phyloP scores from a whole-genome alignment of 768 basidiomycete genomes.

The Leccinellum rugosiceps region DNA sequence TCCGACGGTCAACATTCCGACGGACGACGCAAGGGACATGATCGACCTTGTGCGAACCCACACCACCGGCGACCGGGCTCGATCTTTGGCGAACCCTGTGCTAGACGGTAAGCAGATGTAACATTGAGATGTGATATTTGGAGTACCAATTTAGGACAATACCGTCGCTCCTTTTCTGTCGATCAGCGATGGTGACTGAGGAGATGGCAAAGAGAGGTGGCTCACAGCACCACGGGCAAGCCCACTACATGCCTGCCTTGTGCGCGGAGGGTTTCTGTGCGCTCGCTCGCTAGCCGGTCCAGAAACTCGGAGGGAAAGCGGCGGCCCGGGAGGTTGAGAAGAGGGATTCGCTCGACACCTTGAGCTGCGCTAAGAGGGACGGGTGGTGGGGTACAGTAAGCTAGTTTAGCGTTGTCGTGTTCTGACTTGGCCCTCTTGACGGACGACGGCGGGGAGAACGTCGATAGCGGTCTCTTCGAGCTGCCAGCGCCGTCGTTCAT shows the following conservation, averaged over 20 bases:
- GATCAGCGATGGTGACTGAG: conserved; percentile 4
- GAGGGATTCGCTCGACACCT: conserved; percentile 30
- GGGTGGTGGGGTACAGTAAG: conserved; percentile 6
- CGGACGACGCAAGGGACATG: background rate
- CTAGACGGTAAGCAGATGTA: conserved; percentile 8
- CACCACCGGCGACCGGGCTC: background rate
- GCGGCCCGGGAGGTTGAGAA: conserved; percentile 5
- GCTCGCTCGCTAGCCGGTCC: conserved; percentile 15
- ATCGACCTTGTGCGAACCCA: background rate
- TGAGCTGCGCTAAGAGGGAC: conserved; percentile 19
- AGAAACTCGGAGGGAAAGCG: conserved; percentile 11
- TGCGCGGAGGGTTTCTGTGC: conserved; percentile 12
- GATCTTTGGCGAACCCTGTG: conserved; percentile 15
- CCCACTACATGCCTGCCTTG: conserved; percentile 26
- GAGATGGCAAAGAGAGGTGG: background rate
- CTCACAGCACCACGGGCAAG: conserved; percentile 27
- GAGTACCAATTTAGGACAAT: conserved; percentile 30
- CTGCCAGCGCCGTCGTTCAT: conserved; percentile 11
- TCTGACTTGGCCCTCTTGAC: conserved; percentile 25
- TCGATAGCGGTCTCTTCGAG: conserved; percentile 15
- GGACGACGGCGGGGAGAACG: background rate
- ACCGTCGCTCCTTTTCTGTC: conserved; percentile 23
- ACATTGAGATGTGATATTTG: background rate
- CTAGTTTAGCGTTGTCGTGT: background rate
- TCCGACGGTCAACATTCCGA: background rate